Base-by-base conservation (phyloP, 1,284 basidiomycete genomes). In the Fomitiporia mediterranea region DNA sequence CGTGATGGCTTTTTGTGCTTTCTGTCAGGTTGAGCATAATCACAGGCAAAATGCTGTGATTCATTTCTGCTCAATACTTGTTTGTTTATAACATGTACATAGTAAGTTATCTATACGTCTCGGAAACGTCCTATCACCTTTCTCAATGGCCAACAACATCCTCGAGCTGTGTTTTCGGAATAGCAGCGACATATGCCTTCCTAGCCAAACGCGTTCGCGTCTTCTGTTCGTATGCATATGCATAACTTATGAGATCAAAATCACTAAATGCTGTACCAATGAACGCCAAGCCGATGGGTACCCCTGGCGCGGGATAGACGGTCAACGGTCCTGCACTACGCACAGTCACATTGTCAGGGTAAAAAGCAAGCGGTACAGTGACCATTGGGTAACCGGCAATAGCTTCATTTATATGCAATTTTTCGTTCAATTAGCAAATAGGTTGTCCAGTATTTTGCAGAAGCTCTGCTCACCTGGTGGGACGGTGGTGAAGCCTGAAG, bases 181-280 rank as follows among this genome's bases (percentile, higher is more conserved):
- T 77, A 1, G 82, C 83, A 7, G 72, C 79, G 1, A 72, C 52
- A 60, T 76, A 83, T 1, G 83, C 82, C 57, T 67, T 74, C 55
- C 78, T 68, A 52, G 68, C 63, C 34, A 80, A 63, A n/a, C 84
- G 66, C 1, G 76, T n/a, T n/a, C 79, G 58, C 78, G 84, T 86
- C 59, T 74, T 73, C 62, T 86, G 83, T 63, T 87, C 84, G 62
- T 83, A 86, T 0, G 83, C 83, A 66, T 77, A 84, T 4, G 76
- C 84, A 56, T n/a, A n/a, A n/a, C n/a, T n/a, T n/a, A n/a, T n/a
- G n/a, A n/a, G 79, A 77, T 1, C 76, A 70, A 51, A 87, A 72
- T n/a, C n/a, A 34, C 77, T 80, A 67, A 77, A 85, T 2, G 82
- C 82, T 1, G 79, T 81, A 3, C 82, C 81, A 17, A 84, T 64